These are phyloP conservation scores for Nicotiana otophora DNA, from an alignment of 257 asterid species.

Conservation along the genomic window DNA sequence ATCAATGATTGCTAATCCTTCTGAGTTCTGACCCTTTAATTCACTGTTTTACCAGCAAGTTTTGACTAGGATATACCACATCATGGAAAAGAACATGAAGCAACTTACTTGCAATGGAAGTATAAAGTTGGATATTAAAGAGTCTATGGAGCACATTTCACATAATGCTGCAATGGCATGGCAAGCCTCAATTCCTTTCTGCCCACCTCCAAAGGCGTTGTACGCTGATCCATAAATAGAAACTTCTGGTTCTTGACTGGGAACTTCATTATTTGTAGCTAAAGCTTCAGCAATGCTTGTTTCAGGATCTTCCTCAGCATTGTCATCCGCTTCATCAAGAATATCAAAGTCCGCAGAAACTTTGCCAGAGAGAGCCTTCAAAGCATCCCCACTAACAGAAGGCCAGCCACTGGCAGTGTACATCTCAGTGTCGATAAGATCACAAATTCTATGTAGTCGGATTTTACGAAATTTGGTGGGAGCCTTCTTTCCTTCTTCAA, in stretches of 20 bases:
- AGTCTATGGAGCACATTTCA: constrained; percentile 85
- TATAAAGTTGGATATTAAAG: constrained; percentile 91
- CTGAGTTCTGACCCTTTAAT: background rate
- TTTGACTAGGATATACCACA: background rate
- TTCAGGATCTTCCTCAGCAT: constrained; percentile 36
- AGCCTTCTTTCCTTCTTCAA: constrained; percentile 89
- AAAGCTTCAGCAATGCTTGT: constrained; percentile 17
- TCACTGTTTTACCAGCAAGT: background rate
- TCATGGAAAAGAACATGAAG: constrained; percentile 13
- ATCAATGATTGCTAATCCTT: background rate
- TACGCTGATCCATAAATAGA: constrained; percentile 78
- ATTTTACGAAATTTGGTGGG: constrained; percentile 74
- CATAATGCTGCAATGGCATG: constrained; percentile 93
- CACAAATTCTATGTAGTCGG: constrained; percentile 53
- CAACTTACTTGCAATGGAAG: constrained; percentile 86
- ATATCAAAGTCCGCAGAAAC: constrained; percentile 69
- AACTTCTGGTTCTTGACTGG: constrained; percentile 33
- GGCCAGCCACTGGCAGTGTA: constrained; percentile 98
- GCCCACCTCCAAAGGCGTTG: constrained; percentile 62
- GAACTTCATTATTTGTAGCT: constrained; percentile 16
- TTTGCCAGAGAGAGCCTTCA: constrained; percentile 78
- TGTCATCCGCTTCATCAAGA: constrained; percentile 40
- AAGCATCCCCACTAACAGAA: constrained; percentile 74
- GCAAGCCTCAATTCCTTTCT: constrained; percentile 76
- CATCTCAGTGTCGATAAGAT: constrained; percentile 49